Percentiles rank a stretch among this genome's conserved stretches.
phyloP scores from a whole-genome alignment of 306 rosid species.

The Prunus persica region DNA sequence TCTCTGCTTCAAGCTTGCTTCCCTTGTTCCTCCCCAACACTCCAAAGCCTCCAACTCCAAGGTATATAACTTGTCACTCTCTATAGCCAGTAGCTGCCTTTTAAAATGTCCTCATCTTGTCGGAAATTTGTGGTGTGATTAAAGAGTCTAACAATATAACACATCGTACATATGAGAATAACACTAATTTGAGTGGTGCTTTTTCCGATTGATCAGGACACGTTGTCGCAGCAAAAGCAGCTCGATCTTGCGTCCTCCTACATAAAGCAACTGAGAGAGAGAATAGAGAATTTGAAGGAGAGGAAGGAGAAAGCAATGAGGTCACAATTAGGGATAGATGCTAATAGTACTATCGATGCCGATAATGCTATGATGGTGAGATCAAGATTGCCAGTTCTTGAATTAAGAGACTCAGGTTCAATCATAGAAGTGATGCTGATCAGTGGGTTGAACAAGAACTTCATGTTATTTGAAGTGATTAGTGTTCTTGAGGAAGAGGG shows the following conservation, averaged over 20 bases:
- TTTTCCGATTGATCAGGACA: conserved; percentile 22
- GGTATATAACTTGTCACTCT: conserved; percentile 25
- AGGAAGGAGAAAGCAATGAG: conserved; percentile 38
- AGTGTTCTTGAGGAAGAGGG: conserved; percentile 66
- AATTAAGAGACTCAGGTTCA: conserved; percentile 49
- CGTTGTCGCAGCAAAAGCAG: conserved; percentile 50
- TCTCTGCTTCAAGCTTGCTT: conserved; percentile 58
- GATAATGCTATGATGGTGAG: neutral
- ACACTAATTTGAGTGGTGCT: neutral
- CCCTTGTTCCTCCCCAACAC: conserved; percentile 52
- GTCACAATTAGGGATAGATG: neutral
- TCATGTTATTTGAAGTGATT: conserved; percentile 54
- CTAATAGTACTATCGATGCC: neutral
- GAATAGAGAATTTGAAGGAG: conserved; percentile 46
- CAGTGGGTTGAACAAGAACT: conserved; percentile 42
- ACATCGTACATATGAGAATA: neutral
- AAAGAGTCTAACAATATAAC: neutral
- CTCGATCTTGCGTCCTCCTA: conserved; percentile 47
- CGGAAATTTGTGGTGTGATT: too few relatives aligned
- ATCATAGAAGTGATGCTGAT: conserved; percentile 52
- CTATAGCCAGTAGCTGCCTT: neutral
- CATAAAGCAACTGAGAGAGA: conserved; percentile 45
- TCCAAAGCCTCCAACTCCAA: conserved; percentile 31
- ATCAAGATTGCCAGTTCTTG: conserved; percentile 38
- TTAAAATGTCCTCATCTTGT: too few relatives aligned